These are phyloP conservation scores for Kalanchoe fedtschenkoi DNA, from an alignment of 164 flowering plant species.

Conservation along the genomic window DNA sequence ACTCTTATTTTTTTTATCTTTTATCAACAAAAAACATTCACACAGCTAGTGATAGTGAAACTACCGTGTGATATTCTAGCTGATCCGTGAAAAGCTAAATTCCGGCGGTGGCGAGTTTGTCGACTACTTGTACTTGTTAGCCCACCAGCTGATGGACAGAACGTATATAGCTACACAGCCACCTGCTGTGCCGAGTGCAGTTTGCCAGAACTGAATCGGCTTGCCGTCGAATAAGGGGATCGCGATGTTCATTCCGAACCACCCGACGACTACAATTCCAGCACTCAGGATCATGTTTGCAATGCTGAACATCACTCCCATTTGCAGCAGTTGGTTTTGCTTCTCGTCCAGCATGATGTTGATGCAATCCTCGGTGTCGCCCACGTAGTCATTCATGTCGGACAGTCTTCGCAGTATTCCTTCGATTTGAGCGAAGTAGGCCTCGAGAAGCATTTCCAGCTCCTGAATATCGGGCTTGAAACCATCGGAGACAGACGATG, in stretches of 20 bases:
- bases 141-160: no score
- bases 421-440: constrained; percentile 42
- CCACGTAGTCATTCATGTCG: constrained; percentile 36
- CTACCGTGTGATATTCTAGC: no score
- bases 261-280: constrained; percentile 24
- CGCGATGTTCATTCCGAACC: constrained; percentile 31
- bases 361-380: constrained; percentile 40
- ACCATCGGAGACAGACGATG: constrained; percentile 10
- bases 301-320: constrained; percentile 37
- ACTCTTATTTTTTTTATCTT: no score
- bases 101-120: no score
- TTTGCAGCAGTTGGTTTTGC: constrained; percentile 40
- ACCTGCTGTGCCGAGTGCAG: constrained; percentile 21
- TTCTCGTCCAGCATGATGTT: constrained; percentile 43
- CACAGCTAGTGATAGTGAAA: no score
- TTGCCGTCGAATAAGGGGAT: constrained; percentile 15
- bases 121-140: no score
- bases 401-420: constrained; percentile 39
- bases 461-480: constrained; percentile 35
- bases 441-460: constrained; percentile 48
- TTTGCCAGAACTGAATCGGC: constrained; percentile 24
- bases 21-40: no score
- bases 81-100: no score
- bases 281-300: constrained; percentile 25
- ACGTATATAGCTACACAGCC: constrained; percentile 31